Conservation (phyloP, 768 basidiomycete genomes). For the Tricholoma sp. region DNA sequence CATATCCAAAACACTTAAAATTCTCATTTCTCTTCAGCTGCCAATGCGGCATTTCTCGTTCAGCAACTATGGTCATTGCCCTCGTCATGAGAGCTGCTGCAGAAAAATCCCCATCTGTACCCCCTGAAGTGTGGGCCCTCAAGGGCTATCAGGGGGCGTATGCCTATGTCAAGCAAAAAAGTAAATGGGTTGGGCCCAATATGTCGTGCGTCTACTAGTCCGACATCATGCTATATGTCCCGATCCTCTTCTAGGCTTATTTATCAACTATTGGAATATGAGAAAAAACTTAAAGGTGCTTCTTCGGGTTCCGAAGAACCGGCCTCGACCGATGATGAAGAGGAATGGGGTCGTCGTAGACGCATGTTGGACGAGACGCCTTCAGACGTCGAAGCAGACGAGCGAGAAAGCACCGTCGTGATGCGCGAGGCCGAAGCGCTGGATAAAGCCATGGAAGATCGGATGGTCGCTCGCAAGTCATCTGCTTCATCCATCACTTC, state of each 20-base stretch:
- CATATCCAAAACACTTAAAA: slow-evolving; percentile 12
- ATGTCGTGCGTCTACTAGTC: slow-evolving; percentile 67
- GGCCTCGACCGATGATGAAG: slow-evolving; percentile 61
- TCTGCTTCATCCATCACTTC: slow-evolving; percentile 61
- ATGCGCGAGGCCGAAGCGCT: slow-evolving; percentile 78
- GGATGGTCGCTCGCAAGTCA: slow-evolving; percentile 67
- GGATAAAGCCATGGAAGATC: slow-evolving; percentile 85
- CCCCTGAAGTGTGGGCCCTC: slow-evolving; percentile 71
- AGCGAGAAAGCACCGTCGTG: slow-evolving; percentile 50
- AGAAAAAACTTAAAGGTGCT: slow-evolving; percentile 59
- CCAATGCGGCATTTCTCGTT: slow-evolving; percentile 90
- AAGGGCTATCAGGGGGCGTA: slow-evolving; percentile 91
- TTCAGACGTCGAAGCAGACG: slow-evolving; percentile 51
- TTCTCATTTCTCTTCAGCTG: slow-evolving; percentile 49
- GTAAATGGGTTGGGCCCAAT: slow-evolving; percentile 84
- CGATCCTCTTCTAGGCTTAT: slow-evolving; percentile 56
- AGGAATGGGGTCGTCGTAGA: slow-evolving; percentile 75
- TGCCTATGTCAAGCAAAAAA: slow-evolving; percentile 84
- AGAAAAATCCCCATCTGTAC: slow-evolving; percentile 55
- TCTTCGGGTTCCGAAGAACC: slow-evolving; percentile 45
- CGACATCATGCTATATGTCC: slow-evolving; percentile 11
- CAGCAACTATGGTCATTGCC: slow-evolving; percentile 85
- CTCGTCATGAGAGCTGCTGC: slow-evolving; percentile 92
- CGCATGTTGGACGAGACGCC: slow-evolving; percentile 51
- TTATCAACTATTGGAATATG: slow-evolving; percentile 91